phyloP scores from a whole-genome alignment of 192 early-diverging fungal species.

The Neocallimastix lanati region DNA sequence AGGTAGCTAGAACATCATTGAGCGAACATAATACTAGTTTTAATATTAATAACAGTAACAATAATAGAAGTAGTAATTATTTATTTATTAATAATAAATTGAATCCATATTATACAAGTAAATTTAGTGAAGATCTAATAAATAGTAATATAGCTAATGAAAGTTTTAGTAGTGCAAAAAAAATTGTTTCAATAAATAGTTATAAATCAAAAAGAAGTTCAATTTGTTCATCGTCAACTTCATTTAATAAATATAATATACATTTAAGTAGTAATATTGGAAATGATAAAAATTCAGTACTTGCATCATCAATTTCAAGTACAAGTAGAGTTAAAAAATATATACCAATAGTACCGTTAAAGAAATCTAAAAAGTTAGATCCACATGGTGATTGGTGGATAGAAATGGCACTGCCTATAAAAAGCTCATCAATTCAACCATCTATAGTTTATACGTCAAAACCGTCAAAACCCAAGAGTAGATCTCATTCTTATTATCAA shows the following conservation, averaged over 20 bases:
- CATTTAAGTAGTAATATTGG: neutral
- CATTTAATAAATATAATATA: neutral
- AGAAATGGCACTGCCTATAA: neutral
- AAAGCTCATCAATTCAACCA: neutral
- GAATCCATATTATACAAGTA: neutral
- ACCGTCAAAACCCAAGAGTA: neutral
- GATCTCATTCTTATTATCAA: neutral
- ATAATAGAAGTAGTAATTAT: no score
- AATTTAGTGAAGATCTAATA: neutral
- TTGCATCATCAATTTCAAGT: neutral
- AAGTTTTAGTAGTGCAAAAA: neutral
- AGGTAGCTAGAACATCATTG: neutral
- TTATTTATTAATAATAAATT: neutral
- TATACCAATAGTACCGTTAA: neutral
- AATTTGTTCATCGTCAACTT: neutral
- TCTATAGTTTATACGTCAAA: neutral
- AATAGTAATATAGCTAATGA: neutral
- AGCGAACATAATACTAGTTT: no score
- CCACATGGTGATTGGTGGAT: neutral
- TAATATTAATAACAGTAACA: no score
- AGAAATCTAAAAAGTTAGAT: neutral
- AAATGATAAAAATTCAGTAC: neutral
- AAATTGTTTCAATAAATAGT: neutral
- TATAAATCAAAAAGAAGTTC: neutral
- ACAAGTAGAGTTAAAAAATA: neutral